phyloP scores from a whole-genome alignment of 192 early-diverging fungal genomes.

The Umbelopsis vinacea region DNA sequence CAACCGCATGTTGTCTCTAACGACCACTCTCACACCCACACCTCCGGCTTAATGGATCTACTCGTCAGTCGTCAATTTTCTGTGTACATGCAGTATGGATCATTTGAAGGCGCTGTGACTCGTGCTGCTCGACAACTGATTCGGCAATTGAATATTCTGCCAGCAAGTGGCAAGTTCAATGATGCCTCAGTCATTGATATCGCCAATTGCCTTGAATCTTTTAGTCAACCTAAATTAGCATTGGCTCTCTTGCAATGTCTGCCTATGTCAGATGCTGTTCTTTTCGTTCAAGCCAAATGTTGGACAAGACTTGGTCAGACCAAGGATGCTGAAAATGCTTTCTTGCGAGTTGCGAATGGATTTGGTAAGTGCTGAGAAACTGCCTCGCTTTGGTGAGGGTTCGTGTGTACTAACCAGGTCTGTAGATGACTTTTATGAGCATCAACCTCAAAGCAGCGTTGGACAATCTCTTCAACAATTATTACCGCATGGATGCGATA shows the following conservation, averaged over 20 bases:
- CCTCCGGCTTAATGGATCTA: neutral
- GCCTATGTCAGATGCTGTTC: neutral
- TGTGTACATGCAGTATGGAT: neutral
- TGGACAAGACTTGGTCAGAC: constrained; percentile 1
- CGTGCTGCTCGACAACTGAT: neutral
- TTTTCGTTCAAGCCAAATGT: constrained; percentile 13
- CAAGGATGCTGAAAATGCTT: constrained; percentile 12
- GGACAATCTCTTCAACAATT: neutral
- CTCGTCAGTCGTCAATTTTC: neutral
- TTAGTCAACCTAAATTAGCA: neutral
- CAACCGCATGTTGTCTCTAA: neutral
- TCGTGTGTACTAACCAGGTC: neutral
- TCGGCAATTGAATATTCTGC: neutral
- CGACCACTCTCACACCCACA: neutral
- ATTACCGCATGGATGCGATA: neutral
- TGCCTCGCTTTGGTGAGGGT: neutral
- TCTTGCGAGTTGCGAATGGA: constrained; percentile 3
- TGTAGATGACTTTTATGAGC: constrained; percentile 17
- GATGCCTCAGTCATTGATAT: neutral
- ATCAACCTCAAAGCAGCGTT: constrained; percentile 10
- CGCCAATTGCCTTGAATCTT: neutral
- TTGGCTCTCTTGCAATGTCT: neutral
- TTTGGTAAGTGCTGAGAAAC: neutral
- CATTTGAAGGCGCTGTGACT: neutral
- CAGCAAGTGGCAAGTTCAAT: neutral